These are phyloP conservation scores for Lasiosphaeria ovina DNA, from an alignment of 495 filamentous ascomycete species.

Conservation along the genomic window DNA sequence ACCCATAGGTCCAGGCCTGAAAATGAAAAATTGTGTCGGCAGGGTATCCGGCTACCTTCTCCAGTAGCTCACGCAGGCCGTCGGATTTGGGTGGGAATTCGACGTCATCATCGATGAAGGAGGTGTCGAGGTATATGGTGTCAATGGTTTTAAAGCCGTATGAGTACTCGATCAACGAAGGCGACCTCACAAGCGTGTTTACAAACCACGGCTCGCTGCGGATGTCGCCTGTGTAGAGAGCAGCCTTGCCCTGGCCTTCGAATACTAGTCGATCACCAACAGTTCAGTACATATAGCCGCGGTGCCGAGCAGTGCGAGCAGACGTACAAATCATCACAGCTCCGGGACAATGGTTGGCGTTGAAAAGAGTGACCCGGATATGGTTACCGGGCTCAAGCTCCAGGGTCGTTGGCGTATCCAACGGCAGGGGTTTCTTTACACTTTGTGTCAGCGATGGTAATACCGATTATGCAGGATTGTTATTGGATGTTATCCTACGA, in stretches of 20 bases:
- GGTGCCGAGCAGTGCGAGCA: background rate
- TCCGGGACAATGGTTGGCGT: constrained; percentile 91
- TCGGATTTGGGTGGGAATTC: constrained; percentile 60
- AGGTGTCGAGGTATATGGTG: constrained; percentile 85
- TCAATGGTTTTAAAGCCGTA: constrained; percentile 64
- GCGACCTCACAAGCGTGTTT: constrained; percentile 61
- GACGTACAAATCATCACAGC: constrained; percentile 78
- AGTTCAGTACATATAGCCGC: background rate
- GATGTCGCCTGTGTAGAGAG: constrained; percentile 93
- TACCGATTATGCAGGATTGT: background rate
- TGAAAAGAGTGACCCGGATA: constrained; percentile 79
- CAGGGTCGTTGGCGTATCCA: constrained; percentile 77
- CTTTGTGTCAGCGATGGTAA: background rate
- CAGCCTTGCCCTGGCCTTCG: constrained; percentile 69
- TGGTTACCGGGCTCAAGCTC: constrained; percentile 65
- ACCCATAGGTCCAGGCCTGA: constrained; percentile 89
- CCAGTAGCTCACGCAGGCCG: constrained; percentile 70
- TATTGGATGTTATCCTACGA: constrained; percentile 38
- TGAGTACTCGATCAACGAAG: constrained; percentile 72
- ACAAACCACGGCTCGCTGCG: constrained; percentile 64
- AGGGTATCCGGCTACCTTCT: constrained; percentile 68
- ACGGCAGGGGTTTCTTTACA: constrained; percentile 69
- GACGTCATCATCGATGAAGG: constrained; percentile 56
- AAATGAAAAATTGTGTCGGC: constrained; percentile 78
- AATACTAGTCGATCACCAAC: constrained; percentile 52